Evolutionary conservation across 345 rosid species (phyloP).

Genomic region (Populus alba): DNA sequence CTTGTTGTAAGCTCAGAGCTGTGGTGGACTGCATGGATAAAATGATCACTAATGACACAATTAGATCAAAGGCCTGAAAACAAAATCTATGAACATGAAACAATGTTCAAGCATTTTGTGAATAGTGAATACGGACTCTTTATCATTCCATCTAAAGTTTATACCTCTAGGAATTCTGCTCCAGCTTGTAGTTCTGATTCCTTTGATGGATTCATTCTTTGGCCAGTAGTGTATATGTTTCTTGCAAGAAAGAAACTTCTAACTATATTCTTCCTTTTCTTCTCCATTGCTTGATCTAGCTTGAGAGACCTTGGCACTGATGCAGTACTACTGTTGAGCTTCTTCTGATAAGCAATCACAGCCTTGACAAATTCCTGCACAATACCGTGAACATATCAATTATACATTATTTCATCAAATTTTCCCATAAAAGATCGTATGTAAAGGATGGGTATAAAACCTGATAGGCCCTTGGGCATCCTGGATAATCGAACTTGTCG

Average conservation of each 20-base stretch:
- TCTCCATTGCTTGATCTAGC: conserved; percentile 63
- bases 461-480: conserved; percentile 79
- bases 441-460: conserved; percentile 21
- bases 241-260: conserved; percentile 77
- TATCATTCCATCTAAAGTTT: neutral
- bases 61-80: neutral
- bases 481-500: conserved; percentile 70
- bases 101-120: neutral
- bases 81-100: neutral
- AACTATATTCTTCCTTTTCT: conserved; percentile 47
- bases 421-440: neutral
- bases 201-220: conserved; percentile 38
- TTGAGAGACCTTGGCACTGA: conserved; percentile 40
- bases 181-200: conserved; percentile 62
- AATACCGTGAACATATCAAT: neutral
- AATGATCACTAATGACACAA: neutral
- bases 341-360: conserved; percentile 77
- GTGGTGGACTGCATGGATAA: conserved; percentile 59
- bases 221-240: conserved; percentile 48
- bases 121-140: no score
- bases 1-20: conserved; percentile 66
- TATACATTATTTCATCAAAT: neutral
- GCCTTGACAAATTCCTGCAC: conserved; percentile 87
- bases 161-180: conserved; percentile 79
- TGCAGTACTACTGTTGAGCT: conserved; percentile 44